Evolutionary conservation across 2,329 filamentous ascomycete genomes (phyloP), one percentile per base, ranked within the genome.

Genomic region (Fusarium falciforme): DNA sequence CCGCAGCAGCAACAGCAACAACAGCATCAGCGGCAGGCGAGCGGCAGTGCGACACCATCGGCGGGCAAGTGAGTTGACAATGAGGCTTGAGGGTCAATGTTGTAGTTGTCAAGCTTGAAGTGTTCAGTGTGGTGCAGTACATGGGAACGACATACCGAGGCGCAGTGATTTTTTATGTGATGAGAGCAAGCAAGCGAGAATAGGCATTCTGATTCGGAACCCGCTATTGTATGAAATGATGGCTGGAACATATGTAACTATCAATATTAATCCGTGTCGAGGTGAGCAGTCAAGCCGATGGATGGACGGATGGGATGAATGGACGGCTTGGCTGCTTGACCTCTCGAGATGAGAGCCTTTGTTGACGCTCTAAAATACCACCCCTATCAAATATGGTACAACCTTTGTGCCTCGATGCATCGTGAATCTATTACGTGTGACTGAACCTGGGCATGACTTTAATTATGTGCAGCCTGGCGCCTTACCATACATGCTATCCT

Each of bases 41-140:
- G 84, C 47, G 81, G 82, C 42, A 85, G 83, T 44, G 83, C 82
- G 38, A 85, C 84, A 10, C 83, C 83, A 33, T 82, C 82, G 16
- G 76, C 76, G 20, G 73, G 76, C 61, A 78, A 78, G 64, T 80
- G 71, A 66, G 57, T 11, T 29, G 33, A 38, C 20, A 31, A 62
- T 49, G 22, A n/a, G 25, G 22, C 44, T 52, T 36, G 33, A 20
- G 35, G 40, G 27, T 35, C 61, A 58, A 54, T 73, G 66, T 70
- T 70, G 61, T 57, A 60, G 59, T 72, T 64, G 35, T 55, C 74
- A 54, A 42, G 35, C 22, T 22, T 22, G 22, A 9, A 67, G 65
- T 49, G 14, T 17, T 3, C 2, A 49, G 16, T 17, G 25, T 3
- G 25, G 25, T 29, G 25, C 40, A 42, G 65, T 66, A 52, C 54